Evolutionary conservation across 768 basidiomycete genomes (phyloP), one percentile per base, ranked within the genome.

Genomic region (Rhizopogon vinicolor): DNA sequence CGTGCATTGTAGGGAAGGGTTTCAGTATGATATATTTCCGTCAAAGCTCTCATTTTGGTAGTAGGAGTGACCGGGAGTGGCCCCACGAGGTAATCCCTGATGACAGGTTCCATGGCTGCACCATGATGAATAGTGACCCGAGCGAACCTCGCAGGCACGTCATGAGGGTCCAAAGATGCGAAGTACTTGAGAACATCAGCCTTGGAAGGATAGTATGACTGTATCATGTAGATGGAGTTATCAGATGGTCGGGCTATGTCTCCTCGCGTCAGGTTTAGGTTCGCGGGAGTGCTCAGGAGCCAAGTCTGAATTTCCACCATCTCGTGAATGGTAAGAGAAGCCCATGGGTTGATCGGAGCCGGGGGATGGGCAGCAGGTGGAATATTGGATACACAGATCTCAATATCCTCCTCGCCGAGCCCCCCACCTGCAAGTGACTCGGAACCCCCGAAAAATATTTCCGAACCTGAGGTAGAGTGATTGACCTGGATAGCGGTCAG

Each of bases 81-180:
- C 0, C 84, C 84, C 12, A 86, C 75, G 5, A 84, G 67, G 60
- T 84, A 83, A 60, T 84, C 81, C 51, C 66, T 72, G 33, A 84
- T 75, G 18, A 68, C 61, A 8, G 81, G 80, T 7, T 65, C 69
- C 5, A 60, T 55, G 12, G 60, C 62, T 7, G 72, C 72, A 19
- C 80, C 82, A 64, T 81, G 76, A 57, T 81, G 76, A 46, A 85
- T 69, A 19, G 75, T 75, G 13, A 79, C 79, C 52, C 76, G 71
- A 13, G 83, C 80, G 57, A 72, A 78, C 28, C 72, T 66, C 35
- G 68, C 59, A 0, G 79, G 81, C 1, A 64, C 60, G 7, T 53
- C 33, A 3, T 44, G 61, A 0, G 58, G 54, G 8, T 51, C 51
- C 10, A 75, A 71, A n/a, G 68, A 63, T 3, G 75, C 68, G 29